phyloP scores from a whole-genome alignment of 441 rosid species.

The Croton setiger region DNA sequence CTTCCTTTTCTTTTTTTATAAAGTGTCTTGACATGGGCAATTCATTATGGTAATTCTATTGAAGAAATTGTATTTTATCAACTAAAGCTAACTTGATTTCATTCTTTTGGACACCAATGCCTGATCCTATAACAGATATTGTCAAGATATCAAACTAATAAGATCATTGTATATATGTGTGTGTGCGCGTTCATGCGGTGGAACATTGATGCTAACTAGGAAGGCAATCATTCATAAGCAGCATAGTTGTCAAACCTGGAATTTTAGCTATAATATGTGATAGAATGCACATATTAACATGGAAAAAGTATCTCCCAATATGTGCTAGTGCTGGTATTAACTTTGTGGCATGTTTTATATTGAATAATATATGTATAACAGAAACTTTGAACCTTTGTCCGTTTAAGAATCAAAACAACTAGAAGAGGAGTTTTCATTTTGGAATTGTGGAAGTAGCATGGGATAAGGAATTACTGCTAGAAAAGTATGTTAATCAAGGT shows the following conservation, averaged over 20 bases:
- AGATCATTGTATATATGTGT: not conserved
- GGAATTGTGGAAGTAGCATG: not conserved
- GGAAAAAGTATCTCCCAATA: no score
- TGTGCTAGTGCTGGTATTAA: not conserved
- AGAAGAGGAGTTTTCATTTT: not conserved
- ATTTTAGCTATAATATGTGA: not conserved
- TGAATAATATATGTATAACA: not conserved
- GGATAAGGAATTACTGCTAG: not conserved
- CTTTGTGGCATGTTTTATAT: not conserved
- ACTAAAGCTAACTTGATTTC: not conserved
- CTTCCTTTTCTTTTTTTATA: not conserved
- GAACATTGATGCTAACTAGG: not conserved
- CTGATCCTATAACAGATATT: not conserved
- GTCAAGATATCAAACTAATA: not conserved
- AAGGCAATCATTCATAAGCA: not conserved
- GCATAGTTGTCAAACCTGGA: not conserved
- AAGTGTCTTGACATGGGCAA: not conserved
- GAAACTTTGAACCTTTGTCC: not conserved
- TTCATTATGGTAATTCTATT: not conserved
- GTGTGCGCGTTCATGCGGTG: no score
- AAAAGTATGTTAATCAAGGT: not conserved
- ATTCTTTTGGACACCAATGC: not conserved
- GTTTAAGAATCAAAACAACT: not conserved
- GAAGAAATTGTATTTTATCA: not conserved
- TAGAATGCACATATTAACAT: not conserved